Evolutionary conservation across 495 filamentous ascomycete genomes (phyloP).

Genomic region (Baudoinia panamericana): DNA sequence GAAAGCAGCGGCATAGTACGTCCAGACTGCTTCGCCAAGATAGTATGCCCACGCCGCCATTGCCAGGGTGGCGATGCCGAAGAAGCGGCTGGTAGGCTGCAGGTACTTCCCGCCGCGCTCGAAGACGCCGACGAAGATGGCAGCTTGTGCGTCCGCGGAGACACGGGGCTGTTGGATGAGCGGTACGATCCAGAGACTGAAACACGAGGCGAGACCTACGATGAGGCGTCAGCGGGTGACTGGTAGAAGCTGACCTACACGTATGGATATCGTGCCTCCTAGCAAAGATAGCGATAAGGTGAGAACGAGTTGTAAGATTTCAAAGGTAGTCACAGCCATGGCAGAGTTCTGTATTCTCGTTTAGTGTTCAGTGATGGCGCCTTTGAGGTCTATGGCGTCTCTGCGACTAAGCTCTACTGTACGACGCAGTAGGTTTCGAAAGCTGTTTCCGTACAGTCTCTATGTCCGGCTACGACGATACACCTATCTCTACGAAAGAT

Average conservation of each 20-base stretch:
- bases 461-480: too few relatives aligned
- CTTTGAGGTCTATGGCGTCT: too few relatives aligned
- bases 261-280: neutral
- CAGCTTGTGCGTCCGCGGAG: neutral
- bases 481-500: too few relatives aligned
- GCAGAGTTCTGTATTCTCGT: neutral
- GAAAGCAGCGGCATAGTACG: neutral
- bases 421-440: too few relatives aligned
- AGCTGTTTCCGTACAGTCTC: too few relatives aligned
- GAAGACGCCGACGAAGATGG: neutral
- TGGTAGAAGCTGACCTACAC: neutral
- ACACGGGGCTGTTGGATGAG: neutral
- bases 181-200: conserved; percentile 4
- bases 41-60: neutral
- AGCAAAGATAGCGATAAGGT: conserved; percentile 1
- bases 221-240: neutral
- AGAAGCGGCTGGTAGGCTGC: conserved; percentile 2
- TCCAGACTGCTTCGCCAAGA: neutral
- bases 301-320: neutral
- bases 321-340: neutral
- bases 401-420: too few relatives aligned
- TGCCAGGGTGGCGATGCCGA: neutral
- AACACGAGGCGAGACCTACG: conserved; percentile 3
- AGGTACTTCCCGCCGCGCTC: neutral
- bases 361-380: neutral